phyloP scores from a whole-genome alignment of 345 rosid genomes.

The Reutealis trisperma region DNA sequence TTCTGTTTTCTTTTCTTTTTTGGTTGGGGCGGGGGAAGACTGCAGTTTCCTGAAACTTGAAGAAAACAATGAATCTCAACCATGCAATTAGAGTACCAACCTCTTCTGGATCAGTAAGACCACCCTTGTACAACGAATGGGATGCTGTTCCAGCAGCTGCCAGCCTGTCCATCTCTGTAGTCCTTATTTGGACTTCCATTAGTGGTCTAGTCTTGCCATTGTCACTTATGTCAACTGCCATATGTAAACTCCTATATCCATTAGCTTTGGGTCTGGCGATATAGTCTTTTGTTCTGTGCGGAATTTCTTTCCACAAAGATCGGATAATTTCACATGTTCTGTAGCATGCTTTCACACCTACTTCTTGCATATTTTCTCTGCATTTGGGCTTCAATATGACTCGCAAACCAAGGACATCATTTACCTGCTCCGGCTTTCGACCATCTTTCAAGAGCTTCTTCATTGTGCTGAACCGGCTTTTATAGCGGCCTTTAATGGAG shows the following conservation, averaged over 20 bases:
- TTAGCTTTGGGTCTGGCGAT: conserved; percentile 75
- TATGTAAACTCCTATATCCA: conserved; percentile 87
- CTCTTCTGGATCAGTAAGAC: conserved; percentile 88
- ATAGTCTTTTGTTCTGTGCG: conserved; percentile 82
- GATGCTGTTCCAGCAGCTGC: conserved; percentile 89
- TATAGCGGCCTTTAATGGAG: conserved; percentile 72
- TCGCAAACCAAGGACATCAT: conserved; percentile 81
- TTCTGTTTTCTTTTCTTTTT: background rate
- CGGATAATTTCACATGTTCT: conserved; percentile 59
- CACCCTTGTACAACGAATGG: conserved; percentile 86
- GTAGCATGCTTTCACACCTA: conserved; percentile 71
- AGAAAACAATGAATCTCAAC: background rate
- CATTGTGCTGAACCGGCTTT: conserved; percentile 91
- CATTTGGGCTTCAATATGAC: conserved; percentile 62
- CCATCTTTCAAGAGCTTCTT: conserved; percentile 91
- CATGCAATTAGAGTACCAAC: conserved; percentile 30
- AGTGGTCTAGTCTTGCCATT: conserved; percentile 56
- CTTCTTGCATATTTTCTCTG: conserved; percentile 33
- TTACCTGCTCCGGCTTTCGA: conserved; percentile 80
- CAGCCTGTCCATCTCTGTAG: conserved; percentile 74
- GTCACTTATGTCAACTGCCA: conserved; percentile 91
- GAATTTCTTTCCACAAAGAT: conserved; percentile 80
- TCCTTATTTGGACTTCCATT: conserved; percentile 93
- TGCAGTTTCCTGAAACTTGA: background rate
- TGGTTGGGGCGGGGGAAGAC: background rate